These are phyloP conservation scores for Amaranthus palmeri DNA, from an alignment of 148 eudicot species.

Conservation along the genomic window DNA sequence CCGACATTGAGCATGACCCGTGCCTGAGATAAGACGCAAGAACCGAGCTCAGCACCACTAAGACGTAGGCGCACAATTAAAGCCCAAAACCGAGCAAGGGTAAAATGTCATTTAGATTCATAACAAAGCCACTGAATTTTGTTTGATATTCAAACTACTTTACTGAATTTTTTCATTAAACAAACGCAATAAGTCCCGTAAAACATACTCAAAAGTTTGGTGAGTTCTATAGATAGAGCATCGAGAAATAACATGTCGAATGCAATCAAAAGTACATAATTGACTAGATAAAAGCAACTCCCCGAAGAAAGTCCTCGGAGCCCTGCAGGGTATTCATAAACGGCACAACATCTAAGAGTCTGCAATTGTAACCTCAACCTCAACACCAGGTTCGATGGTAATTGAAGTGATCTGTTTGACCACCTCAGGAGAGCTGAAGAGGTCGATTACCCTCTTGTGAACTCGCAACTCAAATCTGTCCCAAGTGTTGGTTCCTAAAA, in stretches of 20 bases:
- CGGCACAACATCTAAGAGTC: constrained; percentile 37
- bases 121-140: too few relatives aligned
- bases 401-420: constrained; percentile 83
- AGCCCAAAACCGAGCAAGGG: too few relatives aligned
- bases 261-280: constrained; percentile 19
- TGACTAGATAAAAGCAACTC: constrained; percentile 15
- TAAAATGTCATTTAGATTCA: too few relatives aligned
- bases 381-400: constrained; percentile 47
- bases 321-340: background rate
- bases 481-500: constrained; percentile 63
- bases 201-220: constrained; percentile 6
- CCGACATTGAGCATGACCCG: too few relatives aligned
- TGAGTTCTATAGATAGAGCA: constrained; percentile 17
- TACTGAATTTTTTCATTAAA: too few relatives aligned
- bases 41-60: too few relatives aligned
- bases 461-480: constrained; percentile 72
- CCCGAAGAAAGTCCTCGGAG: constrained; percentile 19
- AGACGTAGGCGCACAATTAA: too few relatives aligned
- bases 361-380: constrained; percentile 79
- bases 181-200: too few relatives aligned
- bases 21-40: too few relatives aligned
- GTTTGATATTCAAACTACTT: too few relatives aligned
- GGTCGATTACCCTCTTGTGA: constrained; percentile 84
- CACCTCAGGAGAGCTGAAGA: constrained; percentile 78
- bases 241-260: constrained; percentile 17